phyloP scores from a whole-genome alignment of 179 eudicot genomes.

The Amaranthus tricolor region DNA sequence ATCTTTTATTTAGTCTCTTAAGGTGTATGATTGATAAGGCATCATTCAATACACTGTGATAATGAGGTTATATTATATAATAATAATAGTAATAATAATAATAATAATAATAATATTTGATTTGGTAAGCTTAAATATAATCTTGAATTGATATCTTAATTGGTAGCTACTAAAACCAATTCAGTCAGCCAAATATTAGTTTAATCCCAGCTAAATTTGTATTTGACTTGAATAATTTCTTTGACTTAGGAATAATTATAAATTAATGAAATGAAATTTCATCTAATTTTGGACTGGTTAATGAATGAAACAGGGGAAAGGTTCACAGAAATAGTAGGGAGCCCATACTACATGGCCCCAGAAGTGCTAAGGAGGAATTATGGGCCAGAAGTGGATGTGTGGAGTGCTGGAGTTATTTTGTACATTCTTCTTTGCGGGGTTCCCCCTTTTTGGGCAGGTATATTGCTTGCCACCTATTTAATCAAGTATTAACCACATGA shows the following conservation, averaged over 20 bases:
- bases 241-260: conserved; percentile 15
- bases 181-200: conserved; percentile 1
- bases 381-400: conserved; percentile 50
- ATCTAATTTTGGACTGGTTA: not conserved
- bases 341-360: conserved; percentile 59
- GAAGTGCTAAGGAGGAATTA: conserved; percentile 51
- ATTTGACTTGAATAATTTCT: conserved; percentile 13
- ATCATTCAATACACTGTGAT: no score
- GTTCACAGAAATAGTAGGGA: conserved; percentile 50
- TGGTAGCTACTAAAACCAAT: not conserved
- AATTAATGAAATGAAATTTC: not conserved
- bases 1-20: no score
- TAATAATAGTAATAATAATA: no score
- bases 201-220: not conserved
- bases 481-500: not conserved
- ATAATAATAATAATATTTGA: no score
- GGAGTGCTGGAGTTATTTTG: conserved; percentile 56
- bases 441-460: conserved; percentile 60
- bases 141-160: no score
- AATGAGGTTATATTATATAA: no score
- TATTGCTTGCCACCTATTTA: conserved; percentile 1
- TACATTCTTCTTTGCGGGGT: conserved; percentile 54
- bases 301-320: conserved; percentile 34
- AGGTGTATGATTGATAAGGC: no score
- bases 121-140: no score